A percentile compares a stretch with the other conserved stretches of the same genome.
These are phyloP conservation scores for Copromyces sp. DNA, from an alignment of 495 filamentous ascomycete genomes.

Conservation along the genomic window DNA sequence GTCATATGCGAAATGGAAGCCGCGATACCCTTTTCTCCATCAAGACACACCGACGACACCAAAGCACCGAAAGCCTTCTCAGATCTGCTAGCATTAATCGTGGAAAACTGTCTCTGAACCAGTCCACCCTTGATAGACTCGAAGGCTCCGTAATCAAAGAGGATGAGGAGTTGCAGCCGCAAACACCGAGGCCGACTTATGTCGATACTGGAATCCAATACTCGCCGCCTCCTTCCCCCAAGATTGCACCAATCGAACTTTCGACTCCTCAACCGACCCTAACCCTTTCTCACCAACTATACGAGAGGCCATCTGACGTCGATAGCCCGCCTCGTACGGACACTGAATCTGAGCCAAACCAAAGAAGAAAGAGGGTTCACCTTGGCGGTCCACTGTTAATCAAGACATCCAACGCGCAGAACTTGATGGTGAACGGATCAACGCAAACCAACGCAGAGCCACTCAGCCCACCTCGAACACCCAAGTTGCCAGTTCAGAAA, in stretches of 20 bases:
- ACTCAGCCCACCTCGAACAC: conserved; percentile 58
- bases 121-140: conserved; percentile 38
- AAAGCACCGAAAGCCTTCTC: conserved; percentile 42
- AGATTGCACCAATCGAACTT: conserved; percentile 30
- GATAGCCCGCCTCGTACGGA: conserved; percentile 37
- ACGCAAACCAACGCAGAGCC: conserved; percentile 63
- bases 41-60: conserved; percentile 33
- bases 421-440: conserved; percentile 57
- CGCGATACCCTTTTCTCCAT: conserved; percentile 35
- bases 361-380: conserved; percentile 54
- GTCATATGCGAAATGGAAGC: conserved; percentile 25
- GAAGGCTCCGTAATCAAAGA: conserved; percentile 40
- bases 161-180: conserved; percentile 30
- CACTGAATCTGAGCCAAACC: conserved; percentile 58
- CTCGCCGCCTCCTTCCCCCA: conserved; percentile 70
- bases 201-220: conserved; percentile 70
- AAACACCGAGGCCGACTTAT: conserved; percentile 34
- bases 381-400: conserved; percentile 32
- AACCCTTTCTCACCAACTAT: conserved; percentile 10
- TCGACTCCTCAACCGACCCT: conserved; percentile 28
- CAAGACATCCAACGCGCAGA: conserved; percentile 19
- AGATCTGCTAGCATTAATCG: conserved; percentile 39
- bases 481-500: conserved; percentile 38
- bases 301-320: conserved; percentile 25
- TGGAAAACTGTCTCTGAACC: conserved; percentile 36